Percentiles rank a stretch among this genome's conserved stretches.
These are phyloP conservation scores for Coelomomyces lativittatus DNA, from an alignment of 371 early-diverging fungal species.

Conservation along the genomic window DNA sequence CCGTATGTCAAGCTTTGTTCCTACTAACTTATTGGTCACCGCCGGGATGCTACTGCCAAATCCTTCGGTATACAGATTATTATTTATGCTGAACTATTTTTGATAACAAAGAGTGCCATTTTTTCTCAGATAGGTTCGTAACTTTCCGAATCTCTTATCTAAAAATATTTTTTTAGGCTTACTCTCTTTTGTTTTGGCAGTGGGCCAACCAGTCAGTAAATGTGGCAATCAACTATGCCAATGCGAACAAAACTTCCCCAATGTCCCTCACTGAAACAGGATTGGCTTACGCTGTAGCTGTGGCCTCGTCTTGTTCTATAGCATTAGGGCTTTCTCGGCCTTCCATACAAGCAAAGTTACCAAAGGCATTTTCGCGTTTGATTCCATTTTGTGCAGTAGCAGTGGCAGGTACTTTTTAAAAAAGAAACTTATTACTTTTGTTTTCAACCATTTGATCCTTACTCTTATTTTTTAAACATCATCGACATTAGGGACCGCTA, in stretches of 20 bases:
- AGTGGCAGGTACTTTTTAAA: slow-evolving; percentile 39
- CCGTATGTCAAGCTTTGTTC: slow-evolving; percentile 65
- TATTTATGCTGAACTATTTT: neutral
- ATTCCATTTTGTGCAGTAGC: slow-evolving; percentile 68
- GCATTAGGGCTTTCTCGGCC: slow-evolving; percentile 50
- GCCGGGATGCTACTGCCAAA: slow-evolving; percentile 65
- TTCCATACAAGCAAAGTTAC: slow-evolving; percentile 7
- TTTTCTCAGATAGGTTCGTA: too few species aligned
- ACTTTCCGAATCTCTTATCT: neutral
- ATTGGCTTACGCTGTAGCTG: slow-evolving; percentile 49
- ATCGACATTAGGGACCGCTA: slow-evolving; percentile 64
- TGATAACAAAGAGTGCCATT: too few species aligned
- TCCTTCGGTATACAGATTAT: slow-evolving; percentile 34
- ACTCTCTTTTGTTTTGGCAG: slow-evolving; percentile 58
- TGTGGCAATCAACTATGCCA: slow-evolving; percentile 65
- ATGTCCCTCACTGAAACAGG: slow-evolving; percentile 51
- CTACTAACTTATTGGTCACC: slow-evolving; percentile 60
- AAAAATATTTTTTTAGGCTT: slow-evolving; percentile 15
- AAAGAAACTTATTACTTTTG: too few species aligned
- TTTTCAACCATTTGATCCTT: too few species aligned
- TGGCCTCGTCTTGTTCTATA: slow-evolving; percentile 51
- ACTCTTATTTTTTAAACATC: too few species aligned
- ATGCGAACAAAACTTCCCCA: slow-evolving; percentile 63
- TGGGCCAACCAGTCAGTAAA: slow-evolving; percentile 68
- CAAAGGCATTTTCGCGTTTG: slow-evolving; percentile 10